phyloP scores from a whole-genome alignment of 179 eudicot genomes.

The Drosera spatulata region DNA sequence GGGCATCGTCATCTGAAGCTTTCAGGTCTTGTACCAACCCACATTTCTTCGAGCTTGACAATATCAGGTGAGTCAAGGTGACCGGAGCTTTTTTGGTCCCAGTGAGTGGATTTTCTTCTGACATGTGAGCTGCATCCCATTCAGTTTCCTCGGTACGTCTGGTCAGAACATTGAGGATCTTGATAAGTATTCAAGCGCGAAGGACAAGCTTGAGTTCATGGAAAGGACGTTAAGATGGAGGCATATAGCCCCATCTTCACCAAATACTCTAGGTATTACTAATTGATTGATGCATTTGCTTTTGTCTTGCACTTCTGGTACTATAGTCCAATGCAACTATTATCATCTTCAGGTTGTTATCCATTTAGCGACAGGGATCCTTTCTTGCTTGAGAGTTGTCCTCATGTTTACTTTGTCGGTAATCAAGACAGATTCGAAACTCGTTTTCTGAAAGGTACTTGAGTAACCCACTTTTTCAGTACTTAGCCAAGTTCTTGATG shows the following conservation, averaged over 20 bases:
- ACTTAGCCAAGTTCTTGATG: neutral
- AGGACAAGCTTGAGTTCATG: conserved; percentile 61
- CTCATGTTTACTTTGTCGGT: conserved; percentile 92
- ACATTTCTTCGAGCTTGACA: conserved; percentile 76
- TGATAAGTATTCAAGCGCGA: conserved; percentile 74
- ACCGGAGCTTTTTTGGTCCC: too few relatives aligned
- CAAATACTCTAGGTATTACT: conserved; percentile 81
- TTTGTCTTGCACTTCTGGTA: neutral
- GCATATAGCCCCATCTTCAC: conserved; percentile 92
- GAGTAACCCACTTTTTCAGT: neutral
- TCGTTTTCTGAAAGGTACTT: conserved; percentile 55
- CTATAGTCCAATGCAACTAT: too few relatives aligned
- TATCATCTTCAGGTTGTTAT: conserved; percentile 60
- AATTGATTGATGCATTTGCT: neutral
- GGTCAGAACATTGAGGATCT: conserved; percentile 96
- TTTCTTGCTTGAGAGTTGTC: conserved; percentile 78
- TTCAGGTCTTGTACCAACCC: conserved; percentile 89
- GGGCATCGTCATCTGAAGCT: conserved; percentile 77
- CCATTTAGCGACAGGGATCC: conserved; percentile 96
- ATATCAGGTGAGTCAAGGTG: conserved; percentile 33
- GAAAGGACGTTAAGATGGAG: conserved; percentile 95
- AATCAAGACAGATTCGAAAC: conserved; percentile 65
- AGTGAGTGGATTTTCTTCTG: neutral
- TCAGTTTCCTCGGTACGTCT: conserved; percentile 94
- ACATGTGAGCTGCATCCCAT: conserved; percentile 6